phyloP scores from a whole-genome alignment of 441 rosid species.

The Croton setiger region DNA sequence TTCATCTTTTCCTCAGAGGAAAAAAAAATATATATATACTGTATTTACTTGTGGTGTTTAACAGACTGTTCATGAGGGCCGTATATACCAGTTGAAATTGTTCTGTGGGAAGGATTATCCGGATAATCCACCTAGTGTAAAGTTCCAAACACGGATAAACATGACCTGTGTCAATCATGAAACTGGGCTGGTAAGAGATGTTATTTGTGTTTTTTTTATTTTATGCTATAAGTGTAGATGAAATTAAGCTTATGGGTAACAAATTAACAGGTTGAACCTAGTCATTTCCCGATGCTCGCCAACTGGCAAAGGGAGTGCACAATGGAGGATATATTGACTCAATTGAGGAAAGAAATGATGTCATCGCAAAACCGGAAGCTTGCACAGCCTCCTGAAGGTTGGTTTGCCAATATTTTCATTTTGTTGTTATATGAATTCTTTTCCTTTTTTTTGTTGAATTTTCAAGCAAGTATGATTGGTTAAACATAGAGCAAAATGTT shows the following conservation, averaged over 20 bases:
- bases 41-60: slow-evolving; percentile 17
- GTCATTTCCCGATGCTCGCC: slow-evolving; percentile 60
- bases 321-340: slow-evolving; percentile 64
- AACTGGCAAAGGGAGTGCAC: slow-evolving; percentile 65
- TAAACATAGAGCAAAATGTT: background rate
- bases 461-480: background rate
- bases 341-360: slow-evolving; percentile 70
- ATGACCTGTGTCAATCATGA: slow-evolving; percentile 71
- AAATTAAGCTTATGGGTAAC: slow-evolving; percentile 7
- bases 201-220: slow-evolving; percentile 6
- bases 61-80: slow-evolving; percentile 78
- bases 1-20: slow-evolving; percentile 7
- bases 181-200: slow-evolving; percentile 51
- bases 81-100: slow-evolving; percentile 70
- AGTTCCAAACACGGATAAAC: slow-evolving; percentile 62
- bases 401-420: slow-evolving; percentile 30
- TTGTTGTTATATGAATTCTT: background rate
- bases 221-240: background rate
- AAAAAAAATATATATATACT: too few species aligned
- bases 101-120: slow-evolving; percentile 70
- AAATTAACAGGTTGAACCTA: slow-evolving; percentile 55
- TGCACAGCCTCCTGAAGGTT: slow-evolving; percentile 75
- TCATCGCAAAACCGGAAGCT: slow-evolving; percentile 72
- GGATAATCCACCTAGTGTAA: slow-evolving; percentile 59
- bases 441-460: background rate